Conservation (phyloP, 1,284 basidiomycete genomes). For the Mycocalia duriaeana region DNA sequence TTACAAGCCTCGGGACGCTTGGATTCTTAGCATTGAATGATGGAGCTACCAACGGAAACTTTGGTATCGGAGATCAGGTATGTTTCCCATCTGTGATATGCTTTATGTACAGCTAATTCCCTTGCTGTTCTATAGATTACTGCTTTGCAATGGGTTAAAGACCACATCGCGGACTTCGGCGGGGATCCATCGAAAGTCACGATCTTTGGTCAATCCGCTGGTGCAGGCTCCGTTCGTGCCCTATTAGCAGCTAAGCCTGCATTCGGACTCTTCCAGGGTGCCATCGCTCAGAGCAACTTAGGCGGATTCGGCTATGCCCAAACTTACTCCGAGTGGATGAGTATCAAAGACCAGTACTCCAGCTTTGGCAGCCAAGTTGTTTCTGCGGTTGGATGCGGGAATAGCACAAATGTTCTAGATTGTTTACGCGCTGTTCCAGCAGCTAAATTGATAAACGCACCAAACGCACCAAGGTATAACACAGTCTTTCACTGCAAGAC, state of each 20-base stretch:
- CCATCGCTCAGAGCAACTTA: slow-evolving; percentile 44
- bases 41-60: slow-evolving; percentile 33
- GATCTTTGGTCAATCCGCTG: slow-evolving; percentile 34
- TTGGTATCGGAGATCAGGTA: slow-evolving; percentile 29
- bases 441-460: slow-evolving; percentile 15
- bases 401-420: slow-evolving; percentile 15
- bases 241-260: slow-evolving; percentile 37
- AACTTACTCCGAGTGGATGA: slow-evolving; percentile 24
- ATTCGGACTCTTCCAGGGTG: slow-evolving; percentile 40
- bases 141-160: slow-evolving; percentile 15
- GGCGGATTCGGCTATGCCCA: slow-evolving; percentile 39
- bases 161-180: slow-evolving; percentile 13
- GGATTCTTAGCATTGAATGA: slow-evolving; percentile 32
- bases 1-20: slow-evolving; percentile 26
- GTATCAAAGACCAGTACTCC: slow-evolving; percentile 19
- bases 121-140: slow-evolving; percentile 13
- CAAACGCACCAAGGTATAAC: slow-evolving; percentile 18
- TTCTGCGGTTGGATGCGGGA: slow-evolving; percentile 19
- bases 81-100: not conserved
- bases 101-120: no score
- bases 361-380: slow-evolving; percentile 15
- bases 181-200: slow-evolving; percentile 28
- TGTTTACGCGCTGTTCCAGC: slow-evolving; percentile 19
- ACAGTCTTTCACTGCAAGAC: no score
- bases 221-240: slow-evolving; percentile 35